Evolutionary conservation across 176 grass and related monocot genomes (phyloP).

Genomic region (Leersia perrieri): DNA sequence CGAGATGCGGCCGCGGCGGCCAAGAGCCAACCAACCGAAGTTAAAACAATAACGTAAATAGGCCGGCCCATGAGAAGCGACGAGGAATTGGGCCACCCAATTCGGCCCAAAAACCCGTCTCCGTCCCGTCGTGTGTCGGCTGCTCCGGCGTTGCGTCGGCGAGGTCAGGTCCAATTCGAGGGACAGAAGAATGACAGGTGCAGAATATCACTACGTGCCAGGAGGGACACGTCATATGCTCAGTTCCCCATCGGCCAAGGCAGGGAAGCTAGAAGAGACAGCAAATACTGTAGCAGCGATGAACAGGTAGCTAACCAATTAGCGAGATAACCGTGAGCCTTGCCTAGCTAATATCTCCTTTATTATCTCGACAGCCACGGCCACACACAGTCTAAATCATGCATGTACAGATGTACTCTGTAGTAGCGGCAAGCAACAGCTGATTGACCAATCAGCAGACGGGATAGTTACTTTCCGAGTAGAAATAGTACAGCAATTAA

Average conservation of each 20-base stretch:
- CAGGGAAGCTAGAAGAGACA: not conserved
- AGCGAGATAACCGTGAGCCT: slow-evolving; percentile 39
- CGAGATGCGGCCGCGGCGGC: too few relatives aligned
- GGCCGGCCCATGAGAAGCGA: not conserved
- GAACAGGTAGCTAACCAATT: not conserved
- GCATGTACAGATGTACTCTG: slow-evolving; percentile 3
- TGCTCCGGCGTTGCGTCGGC: not conserved
- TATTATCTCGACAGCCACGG: not conserved
- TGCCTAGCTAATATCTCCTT: slow-evolving; percentile 18
- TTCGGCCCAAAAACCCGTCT: not conserved
- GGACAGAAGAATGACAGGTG: not conserved
- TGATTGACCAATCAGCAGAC: too few relatives aligned
- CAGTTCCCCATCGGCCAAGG: not conserved
- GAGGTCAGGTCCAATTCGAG: too few relatives aligned
- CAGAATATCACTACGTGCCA: not conserved
- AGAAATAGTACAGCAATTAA: not conserved
- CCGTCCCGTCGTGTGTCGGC: not conserved
- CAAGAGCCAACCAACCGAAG: not conserved
- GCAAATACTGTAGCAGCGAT: not conserved
- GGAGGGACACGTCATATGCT: not conserved
- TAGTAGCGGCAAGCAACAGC: slow-evolving; percentile 17
- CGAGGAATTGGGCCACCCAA: not conserved
- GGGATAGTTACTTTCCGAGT: too few relatives aligned
- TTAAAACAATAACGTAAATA: not conserved
- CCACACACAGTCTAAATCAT: not conserved